Conservation (phyloP, 768 basidiomycete species). For the Rhodotorula sphaerocarpa region DNA sequence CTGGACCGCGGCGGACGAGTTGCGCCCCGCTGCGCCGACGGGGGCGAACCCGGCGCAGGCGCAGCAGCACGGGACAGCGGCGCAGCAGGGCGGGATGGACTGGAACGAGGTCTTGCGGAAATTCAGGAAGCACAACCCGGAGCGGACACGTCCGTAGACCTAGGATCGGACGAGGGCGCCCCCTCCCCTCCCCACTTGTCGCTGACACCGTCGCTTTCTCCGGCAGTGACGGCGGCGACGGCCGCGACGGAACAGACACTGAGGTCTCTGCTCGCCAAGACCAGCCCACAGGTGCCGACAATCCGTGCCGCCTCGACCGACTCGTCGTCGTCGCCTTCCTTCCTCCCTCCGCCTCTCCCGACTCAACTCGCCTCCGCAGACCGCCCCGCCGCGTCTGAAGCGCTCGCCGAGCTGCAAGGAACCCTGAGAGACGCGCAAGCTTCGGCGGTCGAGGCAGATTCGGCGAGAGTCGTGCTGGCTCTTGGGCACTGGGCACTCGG, state of each 20-base stretch:
- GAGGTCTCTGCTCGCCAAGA: constrained; percentile 3
- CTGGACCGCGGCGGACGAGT: neutral
- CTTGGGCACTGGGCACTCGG: constrained; percentile 7
- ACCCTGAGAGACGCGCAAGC: neutral
- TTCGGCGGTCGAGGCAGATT: neutral
- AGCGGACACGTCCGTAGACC: constrained; percentile 2
- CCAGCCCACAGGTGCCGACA: too few species aligned
- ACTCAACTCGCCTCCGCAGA: neutral
- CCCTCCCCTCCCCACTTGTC: neutral
- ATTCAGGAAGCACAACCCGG: constrained; percentile 26
- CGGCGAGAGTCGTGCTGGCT: constrained; percentile 11
- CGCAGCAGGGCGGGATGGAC: constrained; percentile 3
- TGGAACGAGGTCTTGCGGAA: constrained; percentile 30
- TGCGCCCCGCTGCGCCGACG: neutral
- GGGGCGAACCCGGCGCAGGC: too few species aligned
- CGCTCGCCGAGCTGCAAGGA: constrained; percentile 1
- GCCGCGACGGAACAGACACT: constrained; percentile 13
- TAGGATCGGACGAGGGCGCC: neutral
- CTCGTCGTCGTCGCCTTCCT: neutral
- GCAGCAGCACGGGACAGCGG: neutral
- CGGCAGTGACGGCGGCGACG: constrained; percentile 20
- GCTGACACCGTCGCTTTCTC: neutral
- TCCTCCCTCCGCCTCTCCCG: neutral
- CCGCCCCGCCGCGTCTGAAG: neutral
- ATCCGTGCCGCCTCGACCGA: neutral